These are phyloP conservation scores for Zygotorulaspora chibaensis DNA, from an alignment of 805 yeast species.

Conservation along the genomic window DNA sequence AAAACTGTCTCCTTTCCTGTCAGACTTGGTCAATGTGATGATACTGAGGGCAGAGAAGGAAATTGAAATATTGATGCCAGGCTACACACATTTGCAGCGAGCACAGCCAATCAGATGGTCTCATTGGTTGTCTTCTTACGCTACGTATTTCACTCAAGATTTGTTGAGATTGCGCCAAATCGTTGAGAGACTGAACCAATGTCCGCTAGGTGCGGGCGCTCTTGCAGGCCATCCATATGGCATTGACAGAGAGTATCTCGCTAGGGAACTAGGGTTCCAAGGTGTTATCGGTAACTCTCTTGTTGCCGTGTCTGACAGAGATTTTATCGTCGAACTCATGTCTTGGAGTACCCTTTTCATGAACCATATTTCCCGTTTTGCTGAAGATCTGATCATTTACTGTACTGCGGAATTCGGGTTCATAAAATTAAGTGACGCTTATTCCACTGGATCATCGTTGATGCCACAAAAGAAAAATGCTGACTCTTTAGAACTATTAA, in stretches of 20 bases:
- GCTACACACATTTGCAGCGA: conserved; percentile 96
- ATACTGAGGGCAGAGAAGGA: conserved; percentile 75
- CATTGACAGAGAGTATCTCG: conserved; percentile 89
- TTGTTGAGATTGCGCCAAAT: conserved; percentile 79
- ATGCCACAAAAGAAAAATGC: conserved; percentile 99
- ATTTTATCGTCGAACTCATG: conserved; percentile 90
- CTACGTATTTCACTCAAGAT: conserved; percentile 91
- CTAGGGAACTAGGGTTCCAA: conserved; percentile 70
- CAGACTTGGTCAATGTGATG: conserved; percentile 62
- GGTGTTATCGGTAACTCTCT: conserved; percentile 92
- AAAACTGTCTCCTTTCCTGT: conserved; percentile 53
- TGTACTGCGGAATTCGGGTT: conserved; percentile 98
- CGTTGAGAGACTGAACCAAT: conserved; percentile 73
- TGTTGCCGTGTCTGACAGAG: conserved; percentile 97
- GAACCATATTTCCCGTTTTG: conserved; percentile 92
- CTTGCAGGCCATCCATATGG: conserved; percentile 99
- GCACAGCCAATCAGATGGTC: conserved; percentile 99
- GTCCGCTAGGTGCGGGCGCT: conserved; percentile 97
- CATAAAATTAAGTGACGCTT: conserved; percentile 89
- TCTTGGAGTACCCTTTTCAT: conserved; percentile 94
- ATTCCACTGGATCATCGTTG: conserved; percentile 95
- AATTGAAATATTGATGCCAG: conserved; percentile 94
- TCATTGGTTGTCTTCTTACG: conserved; percentile 93
- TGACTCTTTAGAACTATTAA: conserved; percentile 86
- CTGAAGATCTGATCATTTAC: conserved; percentile 92